Percentiles rank a stretch among this genome's conserved stretches.
Evolutionary conservation across 2,329 filamentous ascomycete species (phyloP).

Genomic region (Chaetomium sp.): DNA sequence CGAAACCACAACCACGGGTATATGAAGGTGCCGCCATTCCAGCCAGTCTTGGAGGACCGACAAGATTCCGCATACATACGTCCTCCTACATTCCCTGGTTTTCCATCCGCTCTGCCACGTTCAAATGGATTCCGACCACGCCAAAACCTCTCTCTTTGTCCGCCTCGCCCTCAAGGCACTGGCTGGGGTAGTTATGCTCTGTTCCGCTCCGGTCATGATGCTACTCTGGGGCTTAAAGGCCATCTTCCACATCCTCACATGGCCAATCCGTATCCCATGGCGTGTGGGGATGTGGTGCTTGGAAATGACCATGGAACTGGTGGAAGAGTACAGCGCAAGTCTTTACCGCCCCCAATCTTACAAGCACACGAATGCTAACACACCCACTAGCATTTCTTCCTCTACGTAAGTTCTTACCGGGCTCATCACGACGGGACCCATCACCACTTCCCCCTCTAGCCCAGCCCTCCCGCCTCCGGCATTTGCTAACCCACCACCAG

Average conservation of each 20-base stretch:
- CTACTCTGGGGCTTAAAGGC: neutral
- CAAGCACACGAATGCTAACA: conserved; percentile 6
- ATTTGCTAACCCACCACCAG: conserved; percentile 6
- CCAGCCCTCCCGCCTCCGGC: neutral
- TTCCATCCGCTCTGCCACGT: neutral
- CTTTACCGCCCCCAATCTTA: neutral
- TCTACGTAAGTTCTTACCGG: neutral
- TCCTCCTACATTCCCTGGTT: neutral
- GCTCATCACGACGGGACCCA: neutral
- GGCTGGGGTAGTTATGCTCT: neutral
- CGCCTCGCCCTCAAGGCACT: neutral
- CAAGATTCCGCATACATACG: neutral
- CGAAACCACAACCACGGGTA: neutral
- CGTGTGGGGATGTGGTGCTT: neutral
- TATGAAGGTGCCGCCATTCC: neutral
- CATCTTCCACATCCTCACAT: neutral
- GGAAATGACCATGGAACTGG: neutral
- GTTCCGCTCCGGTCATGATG: neutral
- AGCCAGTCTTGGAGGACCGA: neutral
- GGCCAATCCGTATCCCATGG: conserved; percentile 3
- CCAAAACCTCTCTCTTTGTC: neutral
- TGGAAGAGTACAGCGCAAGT: conserved; percentile 5
- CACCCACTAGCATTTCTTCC: neutral
- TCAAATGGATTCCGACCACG: neutral
- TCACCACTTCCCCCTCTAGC: too few species aligned